Percentiles rank a stretch among this genome's conserved stretches.
These are phyloP conservation scores for Kuraishia piskuri DNA, from an alignment of 805 yeast species.

Conservation along the genomic window DNA sequence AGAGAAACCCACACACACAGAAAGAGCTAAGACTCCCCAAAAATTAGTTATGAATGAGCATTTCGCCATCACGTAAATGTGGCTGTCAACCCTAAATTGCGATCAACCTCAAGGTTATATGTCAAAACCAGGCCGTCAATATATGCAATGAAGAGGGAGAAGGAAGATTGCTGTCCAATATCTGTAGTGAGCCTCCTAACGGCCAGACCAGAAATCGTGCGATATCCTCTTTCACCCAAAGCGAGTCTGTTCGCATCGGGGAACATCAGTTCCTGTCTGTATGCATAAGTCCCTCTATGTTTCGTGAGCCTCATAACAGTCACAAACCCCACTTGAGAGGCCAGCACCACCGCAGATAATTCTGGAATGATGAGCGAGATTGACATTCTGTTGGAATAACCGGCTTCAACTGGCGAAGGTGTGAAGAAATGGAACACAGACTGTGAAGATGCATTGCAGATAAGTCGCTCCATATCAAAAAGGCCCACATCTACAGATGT, in stretches of 20 bases:
- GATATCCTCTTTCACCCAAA: conserved; percentile 11
- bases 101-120: conserved; percentile 11
- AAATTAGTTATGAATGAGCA: no score
- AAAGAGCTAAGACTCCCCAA: no score
- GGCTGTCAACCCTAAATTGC: not conserved
- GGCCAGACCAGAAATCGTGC: conserved; percentile 17
- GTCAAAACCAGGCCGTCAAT: conserved; percentile 17
- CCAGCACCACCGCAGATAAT: conserved; percentile 30
- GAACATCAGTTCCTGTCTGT: conserved; percentile 36
- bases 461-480: conserved; percentile 33
- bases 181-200: conserved; percentile 4
- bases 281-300: conserved; percentile 29
- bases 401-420: conserved; percentile 27
- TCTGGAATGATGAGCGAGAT: conserved; percentile 26
- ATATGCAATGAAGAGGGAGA: conserved; percentile 14
- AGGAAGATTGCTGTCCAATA: conserved; percentile 5
- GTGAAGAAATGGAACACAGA: conserved; percentile 28
- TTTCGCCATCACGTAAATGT: not conserved
- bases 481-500: conserved; percentile 36
- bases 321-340: conserved; percentile 34
- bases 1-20: no score
- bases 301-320: conserved; percentile 32
- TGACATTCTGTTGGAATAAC: conserved; percentile 19
- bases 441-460: conserved; percentile 39
- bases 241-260: conserved; percentile 17